Base-by-base conservation (phyloP, 73 alveolate species). In the Paraurostyla sp. region DNA sequence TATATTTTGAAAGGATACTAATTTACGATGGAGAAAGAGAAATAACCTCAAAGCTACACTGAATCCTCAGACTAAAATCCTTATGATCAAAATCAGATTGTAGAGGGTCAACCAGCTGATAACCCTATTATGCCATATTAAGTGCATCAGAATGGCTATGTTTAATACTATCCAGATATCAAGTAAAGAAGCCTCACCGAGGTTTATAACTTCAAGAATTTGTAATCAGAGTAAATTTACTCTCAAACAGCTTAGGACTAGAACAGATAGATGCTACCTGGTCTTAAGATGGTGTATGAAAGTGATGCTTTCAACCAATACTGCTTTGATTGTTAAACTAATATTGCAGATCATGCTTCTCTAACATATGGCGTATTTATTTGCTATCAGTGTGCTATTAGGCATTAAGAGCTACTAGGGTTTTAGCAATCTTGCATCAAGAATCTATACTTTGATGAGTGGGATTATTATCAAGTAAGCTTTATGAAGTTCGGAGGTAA, bases 331-430 rank as follows among this genome's bases (percentile, higher is more conserved):
- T 78, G 89, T 41, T 29, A 78, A 42, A 23, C n/a, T 7, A 78
- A 78, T 52, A 38, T 51, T 36, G 22, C 89, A n/a, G 89, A 78
- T 51, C 89, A 78, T 78, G 89, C 62, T 6, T 20, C 59, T 30
- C 6, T 78, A 0, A 78, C 69, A 6, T 78, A 36, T 54, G 89
- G 89, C 45, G 52, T 78, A 29, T 78, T 78, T 60, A 16, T 78
- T 9, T 78, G 89, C 43, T 50, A n/a, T 23, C 46, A 20, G 2
- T 78, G 89, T 78, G 89, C 89, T 32, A 2, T 11, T 11, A 50
- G 7, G 40, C 89, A 78, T 35, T 1, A 27, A 3, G 27, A 23
- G 15, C 9, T 20, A 7, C 30, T 78, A 20, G 89, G 89, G 30
- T 60, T 27, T 15, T 46, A 54, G 18, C 46, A 7, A 7, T 43